Base-by-base conservation (phyloP, 148 eudicot genomes). In the Polygonum maritimum region DNA sequence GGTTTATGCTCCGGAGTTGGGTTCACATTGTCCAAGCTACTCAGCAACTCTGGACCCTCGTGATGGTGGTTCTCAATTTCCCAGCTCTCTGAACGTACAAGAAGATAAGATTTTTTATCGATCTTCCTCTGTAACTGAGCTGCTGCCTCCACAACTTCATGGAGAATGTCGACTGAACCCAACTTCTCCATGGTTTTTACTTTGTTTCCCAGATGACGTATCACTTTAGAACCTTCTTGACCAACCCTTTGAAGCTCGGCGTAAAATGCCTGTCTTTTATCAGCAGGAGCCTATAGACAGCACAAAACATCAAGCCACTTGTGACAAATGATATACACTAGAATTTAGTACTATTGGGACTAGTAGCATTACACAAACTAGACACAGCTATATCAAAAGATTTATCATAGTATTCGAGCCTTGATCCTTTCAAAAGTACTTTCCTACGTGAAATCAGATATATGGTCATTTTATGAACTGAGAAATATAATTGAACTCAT, bases 51-150 rank as follows among this genome's bases (percentile, higher is more conserved):
- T 63, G 84, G 78, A 10, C 81, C 77, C n/a, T 76, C 78, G 7
- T 49, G 54, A 16, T 44, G 74, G 7, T 71, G 84, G 58, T 52
- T 75, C 18, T 89, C 89, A 4, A 85, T 82, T 79, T 88, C 91
- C 98, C 98, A 91, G 79, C 85, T 76, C 67, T 88, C 92, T 40
- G 97, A 83, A 77, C 85, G 80, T 35, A 94, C 97, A 35, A 94
- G 86, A 55, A 94, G 86, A 76, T 91, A 91, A 7, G 98, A 91
- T 73, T 87, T 89, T 36, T 63, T 70, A 82, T 94, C 97, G 2
- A 94, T 85, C 84, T 85, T 91, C 45, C 76, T 83, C 78, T 94
- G 97, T 79, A 94, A 80, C 48, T 81, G 81, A 74, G 90, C 97
- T 21, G 85, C 91, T 69, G 98, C 98, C 73, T 86, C 86, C 2